Evolutionary conservation across 1,139 yeast species (phyloP).

Genomic region (Diutina ranongensis): DNA sequence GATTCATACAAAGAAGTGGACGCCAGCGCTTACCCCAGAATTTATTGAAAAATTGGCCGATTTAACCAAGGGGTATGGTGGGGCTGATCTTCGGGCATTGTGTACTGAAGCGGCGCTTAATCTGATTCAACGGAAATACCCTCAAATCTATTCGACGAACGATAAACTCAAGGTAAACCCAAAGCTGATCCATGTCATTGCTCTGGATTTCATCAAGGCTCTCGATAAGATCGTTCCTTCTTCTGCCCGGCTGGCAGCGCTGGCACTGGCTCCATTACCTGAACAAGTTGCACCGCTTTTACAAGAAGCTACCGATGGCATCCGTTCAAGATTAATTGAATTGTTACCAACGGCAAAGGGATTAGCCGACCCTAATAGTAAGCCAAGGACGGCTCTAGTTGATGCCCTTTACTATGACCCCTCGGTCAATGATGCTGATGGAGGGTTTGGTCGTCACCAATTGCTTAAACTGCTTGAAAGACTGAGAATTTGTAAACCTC

Average conservation of each 20-base stretch:
- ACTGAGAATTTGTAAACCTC: conserved; percentile 73
- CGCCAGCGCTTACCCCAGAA: conserved; percentile 47
- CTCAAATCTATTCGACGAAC: conserved; percentile 76
- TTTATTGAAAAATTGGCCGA: conserved; percentile 63
- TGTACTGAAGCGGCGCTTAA: conserved; percentile 94
- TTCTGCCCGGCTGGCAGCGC: conserved; percentile 74
- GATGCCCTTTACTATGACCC: conserved; percentile 61
- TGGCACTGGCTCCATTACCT: conserved; percentile 72
- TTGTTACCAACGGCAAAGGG: conserved; percentile 46
- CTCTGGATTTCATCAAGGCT: conserved; percentile 81
- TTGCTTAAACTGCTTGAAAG: conserved; percentile 44
- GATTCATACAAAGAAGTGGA: conserved; percentile 88
- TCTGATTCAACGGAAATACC: conserved; percentile 84
- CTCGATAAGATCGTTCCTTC: conserved; percentile 85
- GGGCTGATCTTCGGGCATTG: conserved; percentile 90
- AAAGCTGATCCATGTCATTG: conserved; percentile 57
- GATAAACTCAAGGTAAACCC: conserved; percentile 72
- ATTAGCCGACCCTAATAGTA: conserved; percentile 19
- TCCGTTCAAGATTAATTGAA: conserved; percentile 38
- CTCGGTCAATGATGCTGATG: conserved; percentile 42
- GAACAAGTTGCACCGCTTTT: conserved; percentile 57
- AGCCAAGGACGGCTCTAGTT: conserved; percentile 48
- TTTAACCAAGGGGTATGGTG: conserved; percentile 93
- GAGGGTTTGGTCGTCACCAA: conserved; percentile 62
- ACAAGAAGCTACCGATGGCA: conserved; percentile 31